Base-by-base conservation (phyloP, 2,329 filamentous ascomycete species). In the Fusarium sterilihyphosum region DNA sequence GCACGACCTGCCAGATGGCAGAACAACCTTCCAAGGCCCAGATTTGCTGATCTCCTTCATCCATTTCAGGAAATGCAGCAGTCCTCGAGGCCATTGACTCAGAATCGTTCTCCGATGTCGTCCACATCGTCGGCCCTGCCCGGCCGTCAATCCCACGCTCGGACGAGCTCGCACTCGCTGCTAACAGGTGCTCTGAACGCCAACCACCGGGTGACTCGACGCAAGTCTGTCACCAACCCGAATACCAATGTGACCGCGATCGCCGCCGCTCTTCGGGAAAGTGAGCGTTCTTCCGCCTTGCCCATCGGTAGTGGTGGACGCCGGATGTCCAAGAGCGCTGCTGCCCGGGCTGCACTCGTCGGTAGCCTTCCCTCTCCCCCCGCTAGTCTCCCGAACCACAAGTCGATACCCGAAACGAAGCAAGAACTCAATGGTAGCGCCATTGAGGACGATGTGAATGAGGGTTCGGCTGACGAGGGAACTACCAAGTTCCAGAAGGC, bases 201-300 rank as follows among this genome's bases (percentile, higher is more conserved):
- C 78, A 92, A 91, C 82, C 93, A 98, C 83, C 93, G 96, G 78
- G 91, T 98, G 77, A 95, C 94, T 78, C 94, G 96, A 80, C 91
- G 96, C 79, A 98, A 98, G 89, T 98, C 95, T 84, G 95, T 97
- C 81, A 94, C 94, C 70, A 92, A 91, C 74, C 90, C 92, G 53
- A 89, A 88, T 54, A 88, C 90, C 82, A 95, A 93, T 83, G 90
- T 93, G 52, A 92, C 93, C 24, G 94, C 93, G 61, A 86, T 96
- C 72, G 92, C 93, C 38, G 92, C 92, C 18, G 93, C 92, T 59
- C 85, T 93, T 71, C 90, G 91, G 79, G 93, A 93, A 80, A 91
- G 92, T 76, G 88, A 89, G 69, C 87, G 85, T 79, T 82, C 86
- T 57, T 82, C 85, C 63, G 86, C 87, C 73, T 87, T 88, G 81